These are phyloP conservation scores for Saccharomyces hybrid DNA, from an alignment of 1,139 yeast species.

Conservation along the genomic window DNA sequence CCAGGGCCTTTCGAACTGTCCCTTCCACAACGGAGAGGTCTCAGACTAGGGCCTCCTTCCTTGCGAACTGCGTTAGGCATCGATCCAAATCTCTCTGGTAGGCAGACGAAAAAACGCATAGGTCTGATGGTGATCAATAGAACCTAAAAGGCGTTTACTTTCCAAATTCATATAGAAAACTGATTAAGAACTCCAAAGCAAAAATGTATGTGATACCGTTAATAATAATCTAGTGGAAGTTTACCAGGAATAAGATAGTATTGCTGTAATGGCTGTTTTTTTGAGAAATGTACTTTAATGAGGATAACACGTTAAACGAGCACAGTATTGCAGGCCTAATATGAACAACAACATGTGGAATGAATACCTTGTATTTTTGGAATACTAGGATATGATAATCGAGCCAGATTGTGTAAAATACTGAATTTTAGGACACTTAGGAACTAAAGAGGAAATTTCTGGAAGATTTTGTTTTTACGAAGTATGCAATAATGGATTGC, in stretches of 20 bases:
- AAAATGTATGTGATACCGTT: neutral
- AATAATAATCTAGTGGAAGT: neutral
- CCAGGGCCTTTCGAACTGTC: neutral
- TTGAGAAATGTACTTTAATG: neutral
- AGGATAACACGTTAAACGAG: neutral
- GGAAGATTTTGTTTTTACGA: neutral
- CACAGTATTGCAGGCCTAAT: no score
- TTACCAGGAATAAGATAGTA: neutral
- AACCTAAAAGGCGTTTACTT: neutral
- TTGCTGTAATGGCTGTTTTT: neutral
- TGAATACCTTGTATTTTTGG: no score
- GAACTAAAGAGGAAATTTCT: neutral
- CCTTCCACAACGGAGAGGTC: neutral
- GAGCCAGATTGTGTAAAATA: no score
- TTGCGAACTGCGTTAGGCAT: neutral
- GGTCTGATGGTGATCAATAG: neutral
- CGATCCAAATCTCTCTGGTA: neutral
- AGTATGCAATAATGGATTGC: no score
- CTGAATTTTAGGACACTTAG: neutral
- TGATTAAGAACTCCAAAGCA: conserved; percentile 1
- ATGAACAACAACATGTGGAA: neutral
- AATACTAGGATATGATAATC: neutral
- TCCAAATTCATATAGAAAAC: neutral
- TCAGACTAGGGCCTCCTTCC: neutral
- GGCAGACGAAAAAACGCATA: neutral